Evolutionary conservation across 345 rosid species (phyloP).

Genomic region (Pelargonium nanum): DNA sequence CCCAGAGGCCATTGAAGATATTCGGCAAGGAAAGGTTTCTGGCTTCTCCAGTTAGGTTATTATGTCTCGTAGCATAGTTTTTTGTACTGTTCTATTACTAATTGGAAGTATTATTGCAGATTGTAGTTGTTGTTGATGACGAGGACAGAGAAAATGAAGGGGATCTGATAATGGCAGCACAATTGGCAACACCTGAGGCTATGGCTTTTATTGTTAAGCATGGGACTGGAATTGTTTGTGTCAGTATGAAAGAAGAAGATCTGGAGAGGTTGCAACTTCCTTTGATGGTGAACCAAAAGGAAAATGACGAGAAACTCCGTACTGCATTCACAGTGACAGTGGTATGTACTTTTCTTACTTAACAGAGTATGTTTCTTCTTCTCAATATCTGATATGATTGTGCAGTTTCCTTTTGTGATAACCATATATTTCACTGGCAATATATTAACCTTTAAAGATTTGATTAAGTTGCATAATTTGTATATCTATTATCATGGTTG

Average conservation of each 20-base stretch:
- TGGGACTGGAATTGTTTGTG: slow-evolving; percentile 86
- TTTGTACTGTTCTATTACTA: slow-evolving; percentile 1
- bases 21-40: slow-evolving; percentile 82
- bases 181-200: slow-evolving; percentile 75
- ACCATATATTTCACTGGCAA: too few species aligned
- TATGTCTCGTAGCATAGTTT: not conserved
- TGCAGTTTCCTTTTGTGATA: too few species aligned
- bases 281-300: slow-evolving; percentile 67
- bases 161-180: slow-evolving; percentile 82
- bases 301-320: slow-evolving; percentile 73
- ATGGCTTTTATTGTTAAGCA: slow-evolving; percentile 95
- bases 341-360: slow-evolving; percentile 33
- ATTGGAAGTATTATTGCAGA: slow-evolving; percentile 34
- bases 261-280: slow-evolving; percentile 78
- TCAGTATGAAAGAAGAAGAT: slow-evolving; percentile 70
- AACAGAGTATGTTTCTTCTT: too few species aligned
- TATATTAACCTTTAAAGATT: too few species aligned
- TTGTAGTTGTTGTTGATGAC: slow-evolving; percentile 85
- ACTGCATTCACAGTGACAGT: slow-evolving; percentile 92
- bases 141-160: slow-evolving; percentile 97
- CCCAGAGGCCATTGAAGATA: slow-evolving; percentile 77
- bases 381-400: too few species aligned
- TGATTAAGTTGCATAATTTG: too few species aligned
- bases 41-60: slow-evolving; percentile 2
- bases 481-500: too few species aligned